Conservation (phyloP, 2,329 filamentous ascomycete genomes). For the Pseudogymnoascus sp. region DNA sequence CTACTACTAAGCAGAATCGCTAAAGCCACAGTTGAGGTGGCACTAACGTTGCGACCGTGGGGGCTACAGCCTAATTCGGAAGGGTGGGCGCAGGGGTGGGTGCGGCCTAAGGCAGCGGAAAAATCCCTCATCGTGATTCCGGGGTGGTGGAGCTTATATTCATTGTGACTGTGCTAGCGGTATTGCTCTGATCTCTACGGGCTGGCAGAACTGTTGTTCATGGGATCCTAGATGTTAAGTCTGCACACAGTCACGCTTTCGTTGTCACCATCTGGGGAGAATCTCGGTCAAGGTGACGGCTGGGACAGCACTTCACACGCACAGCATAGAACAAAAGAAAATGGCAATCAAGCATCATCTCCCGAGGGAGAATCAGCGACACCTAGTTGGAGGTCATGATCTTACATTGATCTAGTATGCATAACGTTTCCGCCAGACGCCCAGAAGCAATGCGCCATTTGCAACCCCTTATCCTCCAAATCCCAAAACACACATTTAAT, state of each 20-base stretch:
- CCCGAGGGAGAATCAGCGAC: constrained; percentile 71
- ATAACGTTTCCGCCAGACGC: constrained; percentile 26
- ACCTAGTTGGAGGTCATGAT: constrained; percentile 64
- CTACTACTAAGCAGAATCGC: background rate
- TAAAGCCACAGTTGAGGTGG: background rate
- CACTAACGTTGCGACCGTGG: background rate
- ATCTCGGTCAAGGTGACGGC: background rate
- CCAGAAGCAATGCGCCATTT: constrained; percentile 24
- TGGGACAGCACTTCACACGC: constrained; percentile 2
- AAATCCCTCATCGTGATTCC: background rate
- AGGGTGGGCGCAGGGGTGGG: background rate
- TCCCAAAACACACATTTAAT: constrained; percentile 24
- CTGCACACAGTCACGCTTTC: background rate
- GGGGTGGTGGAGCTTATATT: background rate
- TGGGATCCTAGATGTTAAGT: background rate
- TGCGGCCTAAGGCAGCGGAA: background rate
- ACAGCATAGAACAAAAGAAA: constrained; percentile 25
- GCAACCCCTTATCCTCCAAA: constrained; percentile 28
- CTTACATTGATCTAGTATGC: constrained; percentile 50
- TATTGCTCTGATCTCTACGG: background rate
- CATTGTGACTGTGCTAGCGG: background rate
- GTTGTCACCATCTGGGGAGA: background rate
- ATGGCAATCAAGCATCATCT: constrained; percentile 94
- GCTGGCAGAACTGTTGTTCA: background rate
- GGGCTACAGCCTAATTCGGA: background rate